Base-by-base conservation (phyloP, 345 rosid genomes). In the Brassica rapa region DNA sequence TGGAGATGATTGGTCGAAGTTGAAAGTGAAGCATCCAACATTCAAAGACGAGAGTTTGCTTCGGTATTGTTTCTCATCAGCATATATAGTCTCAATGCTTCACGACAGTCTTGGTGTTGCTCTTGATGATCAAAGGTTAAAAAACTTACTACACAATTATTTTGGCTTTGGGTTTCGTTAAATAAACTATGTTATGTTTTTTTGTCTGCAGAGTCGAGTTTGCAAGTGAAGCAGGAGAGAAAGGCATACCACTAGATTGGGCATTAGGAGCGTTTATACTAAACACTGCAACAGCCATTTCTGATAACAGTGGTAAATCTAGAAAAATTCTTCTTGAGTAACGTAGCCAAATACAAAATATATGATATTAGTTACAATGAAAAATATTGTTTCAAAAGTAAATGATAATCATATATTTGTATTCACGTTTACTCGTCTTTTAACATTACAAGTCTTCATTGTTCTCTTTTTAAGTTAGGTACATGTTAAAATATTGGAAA, bases 251-350 rank as follows among this genome's bases (percentile, higher is more conserved):
- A 4, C 88, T 94, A 12, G 98, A 92, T 80, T 92, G 97, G 97
- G 93, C 98, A 66, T 69, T 88, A 65, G 97, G 98, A 76, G 95
- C 97, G 71, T 94, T 91, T 85, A 91, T 94, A 81, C 81, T 91
- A 82, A 88, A 86, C 37, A 88, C 84, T 78, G 82, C 82, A 2
- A 62, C 63, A 25, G 0, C 68, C 53, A 55, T 41, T 68, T 79
- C 64, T 68, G 70, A 68, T 68, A 11, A 37, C 73, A 67, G 10
- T 66, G 77, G 82, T 66, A 78, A 33, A 72, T 78, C 73, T 57
- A 72, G 82, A 78, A 79, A 79, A 73, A 23, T 79, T 79, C 73
- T 78, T 72, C 19, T 51, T 2, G 14, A 49, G 56, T 51, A 51
- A 49, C 16, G 19, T 49, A 49, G 55, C 19, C 7, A 49, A 49